Evolutionary conservation across 306 rosid genomes (phyloP), one percentile per base, ranked within the genome.

Genomic region (Mimosa bimucronata): DNA sequence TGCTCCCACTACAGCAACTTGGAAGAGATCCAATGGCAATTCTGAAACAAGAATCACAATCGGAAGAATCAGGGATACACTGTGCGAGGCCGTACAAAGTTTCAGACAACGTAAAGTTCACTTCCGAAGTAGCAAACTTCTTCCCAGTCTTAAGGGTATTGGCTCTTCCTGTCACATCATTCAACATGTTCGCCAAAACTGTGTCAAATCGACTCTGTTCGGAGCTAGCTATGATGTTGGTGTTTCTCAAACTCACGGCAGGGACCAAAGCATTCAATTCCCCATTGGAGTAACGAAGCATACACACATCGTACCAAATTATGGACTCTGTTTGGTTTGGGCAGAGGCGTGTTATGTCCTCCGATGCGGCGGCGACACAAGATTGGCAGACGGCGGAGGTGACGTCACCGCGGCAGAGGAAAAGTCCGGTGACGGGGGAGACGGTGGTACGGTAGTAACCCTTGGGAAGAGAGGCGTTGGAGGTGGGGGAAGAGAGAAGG

Each of bases 391-490:
- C 4, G 12, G 80, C 30, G 8, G 82, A 29, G 68, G 62, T 28
- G 71, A 71, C 37, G 58, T 92, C 94, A 0, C 87, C 89, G 37
- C 91, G 89, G 74, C 92, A 90, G 81, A 90, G 91, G 74, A 90
- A 86, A 50, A 83, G 81, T 13, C 94, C 92, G 64, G 77, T 83
- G 57, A 86, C 73, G 21, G n/a, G 50, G 12, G 84, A 55, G 6
- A 72, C 10, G 75, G 76, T 46, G 70, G 82, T 77, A n/a, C 61
- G 67, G 88, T 66, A 80, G 88, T 60, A 86, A 15, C 83, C 87
- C 44, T 70, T 19, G 26, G 42, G 80, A 58, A 37, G 37, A 23
- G 91, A 76, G 80, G 86, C 82, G 82, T 85, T 84, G 81, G 89
- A 78, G 70, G 87, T 57, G 5, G 90, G 88, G 58, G 84, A 79